phyloP scores from a whole-genome alignment of 2,329 filamentous ascomycete species.

The Diaporthe longicolla region DNA sequence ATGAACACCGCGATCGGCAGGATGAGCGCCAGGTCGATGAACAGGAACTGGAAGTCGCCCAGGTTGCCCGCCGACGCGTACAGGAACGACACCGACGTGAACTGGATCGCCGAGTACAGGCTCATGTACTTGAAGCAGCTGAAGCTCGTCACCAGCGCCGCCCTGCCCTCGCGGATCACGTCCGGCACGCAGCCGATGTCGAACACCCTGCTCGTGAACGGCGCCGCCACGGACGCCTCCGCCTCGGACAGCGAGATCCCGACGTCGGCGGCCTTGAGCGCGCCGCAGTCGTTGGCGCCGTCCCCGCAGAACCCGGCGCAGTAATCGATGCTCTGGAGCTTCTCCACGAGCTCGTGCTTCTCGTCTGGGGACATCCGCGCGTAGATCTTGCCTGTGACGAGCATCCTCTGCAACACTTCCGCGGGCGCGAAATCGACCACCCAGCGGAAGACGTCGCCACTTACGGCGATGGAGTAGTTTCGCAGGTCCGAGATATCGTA shows the following conservation, averaged over 20 bases:
- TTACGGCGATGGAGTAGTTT: slow-evolving; percentile 91
- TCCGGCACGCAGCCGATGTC: slow-evolving; percentile 96
- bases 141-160: slow-evolving; percentile 97
- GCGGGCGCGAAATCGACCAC: slow-evolving; percentile 90
- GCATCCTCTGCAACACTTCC: slow-evolving; percentile 86
- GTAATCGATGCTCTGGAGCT: slow-evolving; percentile 95
- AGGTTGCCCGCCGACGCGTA: slow-evolving; percentile 95
- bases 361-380: slow-evolving; percentile 99
- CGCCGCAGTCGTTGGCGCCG: slow-evolving; percentile 97
- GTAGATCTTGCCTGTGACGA: slow-evolving; percentile 92
- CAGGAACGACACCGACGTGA: slow-evolving; percentile 95
- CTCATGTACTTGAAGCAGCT: slow-evolving; percentile 99
- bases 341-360: slow-evolving; percentile 97
- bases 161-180: slow-evolving; percentile 93
- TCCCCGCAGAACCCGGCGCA: slow-evolving; percentile 97
- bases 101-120: slow-evolving; percentile 98
- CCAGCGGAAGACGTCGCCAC: slow-evolving; percentile 96
- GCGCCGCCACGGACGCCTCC: slow-evolving; percentile 97
- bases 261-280: slow-evolving; percentile 96
- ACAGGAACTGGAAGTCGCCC: slow-evolving; percentile 98
- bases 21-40: slow-evolving; percentile 93
- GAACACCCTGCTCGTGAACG: slow-evolving; percentile 95
- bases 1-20: slow-evolving; percentile 98
- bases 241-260: slow-evolving; percentile 97
- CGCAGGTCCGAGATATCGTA: slow-evolving; percentile 85